Evolutionary conservation across 2,329 filamentous ascomycete genomes (phyloP).

Genomic region (Albophoma yamanashiensis): DNA sequence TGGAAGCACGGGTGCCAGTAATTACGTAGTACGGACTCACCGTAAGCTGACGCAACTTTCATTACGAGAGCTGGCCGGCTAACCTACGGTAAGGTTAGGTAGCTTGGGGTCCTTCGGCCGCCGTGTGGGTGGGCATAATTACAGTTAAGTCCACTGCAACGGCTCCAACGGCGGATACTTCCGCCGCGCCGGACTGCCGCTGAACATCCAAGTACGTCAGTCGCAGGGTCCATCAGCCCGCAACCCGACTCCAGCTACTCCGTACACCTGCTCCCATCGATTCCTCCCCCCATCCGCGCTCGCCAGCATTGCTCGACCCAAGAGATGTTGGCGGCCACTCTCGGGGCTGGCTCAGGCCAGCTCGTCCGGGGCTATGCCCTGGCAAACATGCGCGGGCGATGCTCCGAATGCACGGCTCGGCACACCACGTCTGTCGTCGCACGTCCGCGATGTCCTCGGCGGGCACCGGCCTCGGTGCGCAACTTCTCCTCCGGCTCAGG

Average conservation of each 20-base stretch:
- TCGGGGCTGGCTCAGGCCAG: conserved; percentile 23
- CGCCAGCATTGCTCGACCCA: not conserved
- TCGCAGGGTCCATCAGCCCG: not conserved
- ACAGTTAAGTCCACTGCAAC: not conserved
- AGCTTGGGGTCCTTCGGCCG: too few species aligned
- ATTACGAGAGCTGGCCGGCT: too few species aligned
- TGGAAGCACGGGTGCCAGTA: not conserved
- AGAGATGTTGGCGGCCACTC: conserved; percentile 19
- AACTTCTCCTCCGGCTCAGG: conserved; percentile 26
- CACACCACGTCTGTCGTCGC: conserved; percentile 2
- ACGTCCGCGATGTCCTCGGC: conserved; percentile 12
- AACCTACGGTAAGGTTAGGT: too few species aligned
- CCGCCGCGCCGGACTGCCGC: not conserved
- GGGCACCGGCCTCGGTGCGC: conserved; percentile 14
- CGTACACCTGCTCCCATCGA: not conserved
- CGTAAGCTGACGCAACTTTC: too few species aligned
- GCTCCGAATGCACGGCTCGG: conserved; percentile 13
- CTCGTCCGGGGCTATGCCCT: conserved; percentile 20
- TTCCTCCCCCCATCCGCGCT: not conserved
- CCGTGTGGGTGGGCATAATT: too few species aligned
- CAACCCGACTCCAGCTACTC: not conserved
- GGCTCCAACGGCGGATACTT: not conserved
- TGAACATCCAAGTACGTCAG: not conserved
- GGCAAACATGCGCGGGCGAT: conserved; percentile 16
- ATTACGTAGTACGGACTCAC: too few species aligned